phyloP scores from a whole-genome alignment of 129 eudicot genomes.

The Pulicaria dysenterica region DNA sequence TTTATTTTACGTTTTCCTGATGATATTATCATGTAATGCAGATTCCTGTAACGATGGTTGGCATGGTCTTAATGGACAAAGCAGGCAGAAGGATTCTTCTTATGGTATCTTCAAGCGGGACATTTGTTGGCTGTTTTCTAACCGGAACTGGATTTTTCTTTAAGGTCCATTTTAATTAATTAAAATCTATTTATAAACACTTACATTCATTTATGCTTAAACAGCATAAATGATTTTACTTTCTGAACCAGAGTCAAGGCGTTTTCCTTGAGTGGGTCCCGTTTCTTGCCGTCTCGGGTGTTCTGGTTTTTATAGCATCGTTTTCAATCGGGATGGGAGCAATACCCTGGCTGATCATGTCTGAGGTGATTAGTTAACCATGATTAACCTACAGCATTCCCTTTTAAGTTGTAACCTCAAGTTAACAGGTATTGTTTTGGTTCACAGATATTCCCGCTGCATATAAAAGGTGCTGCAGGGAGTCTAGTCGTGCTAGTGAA shows the following conservation, averaged over 20 bases:
- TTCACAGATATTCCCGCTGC: slow-evolving; percentile 76
- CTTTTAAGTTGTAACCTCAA: too few species aligned
- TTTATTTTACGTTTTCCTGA: not conserved
- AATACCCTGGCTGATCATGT: slow-evolving; percentile 93
- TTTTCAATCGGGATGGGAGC: slow-evolving; percentile 93
- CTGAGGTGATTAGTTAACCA: slow-evolving; percentile 56
- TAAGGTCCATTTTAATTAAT: slow-evolving; percentile 38
- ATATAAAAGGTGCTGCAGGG: slow-evolving; percentile 78
- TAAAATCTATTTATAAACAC: not conserved
- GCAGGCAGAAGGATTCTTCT: slow-evolving; percentile 80
- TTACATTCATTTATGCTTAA: slow-evolving; percentile 10
- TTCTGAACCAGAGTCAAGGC: slow-evolving; percentile 45
- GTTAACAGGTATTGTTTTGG: not conserved
- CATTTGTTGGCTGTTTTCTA: slow-evolving; percentile 66
- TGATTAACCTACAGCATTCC: not conserved
- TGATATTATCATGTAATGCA: slow-evolving; percentile 25
- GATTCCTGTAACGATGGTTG: slow-evolving; percentile 75
- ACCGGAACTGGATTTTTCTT: slow-evolving; percentile 69
- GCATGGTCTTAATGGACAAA: slow-evolving; percentile 71
- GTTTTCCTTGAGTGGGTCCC: slow-evolving; percentile 63
- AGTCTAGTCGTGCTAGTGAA: slow-evolving; percentile 69
- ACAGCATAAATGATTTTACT: slow-evolving; percentile 10
- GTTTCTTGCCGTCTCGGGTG: slow-evolving; percentile 67
- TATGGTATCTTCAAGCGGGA: slow-evolving; percentile 72
- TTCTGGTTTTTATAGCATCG: slow-evolving; percentile 60